Percentiles rank a stretch among this genome's conserved stretches.
Evolutionary conservation across 768 basidiomycete genomes (phyloP).

Genomic region (Sporobolomyces phaffii): DNA sequence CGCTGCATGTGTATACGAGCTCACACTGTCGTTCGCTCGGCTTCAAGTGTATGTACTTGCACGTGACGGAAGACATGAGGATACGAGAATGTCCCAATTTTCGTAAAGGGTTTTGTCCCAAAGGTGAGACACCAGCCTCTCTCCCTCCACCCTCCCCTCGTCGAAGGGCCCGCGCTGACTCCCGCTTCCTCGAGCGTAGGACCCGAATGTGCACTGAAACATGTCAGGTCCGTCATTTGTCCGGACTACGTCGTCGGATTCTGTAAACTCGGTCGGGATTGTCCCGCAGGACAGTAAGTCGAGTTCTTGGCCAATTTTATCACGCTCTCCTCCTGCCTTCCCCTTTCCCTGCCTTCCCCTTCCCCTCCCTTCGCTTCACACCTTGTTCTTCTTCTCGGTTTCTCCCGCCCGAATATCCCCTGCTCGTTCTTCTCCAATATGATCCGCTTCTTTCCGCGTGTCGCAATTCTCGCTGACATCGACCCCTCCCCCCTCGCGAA

Average conservation of each 20-base stretch:
- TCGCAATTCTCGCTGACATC: too few relatives aligned
- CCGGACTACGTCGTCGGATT: slow-evolving; percentile 86
- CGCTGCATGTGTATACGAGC: too few relatives aligned
- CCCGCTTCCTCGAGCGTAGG: slow-evolving; percentile 51
- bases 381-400: too few relatives aligned
- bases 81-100: slow-evolving; percentile 92
- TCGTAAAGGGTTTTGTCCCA: slow-evolving; percentile 86
- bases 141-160: background rate
- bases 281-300: slow-evolving; percentile 47
- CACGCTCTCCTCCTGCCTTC: background rate
- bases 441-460: too few relatives aligned
- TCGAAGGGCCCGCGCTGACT: background rate
- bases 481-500: slow-evolving; percentile 23
- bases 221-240: slow-evolving; percentile 83
- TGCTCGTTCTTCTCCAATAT: too few relatives aligned
- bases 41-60: slow-evolving; percentile 70
- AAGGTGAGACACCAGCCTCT: slow-evolving; percentile 56
- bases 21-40: too few relatives aligned
- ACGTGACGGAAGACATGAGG: slow-evolving; percentile 83
- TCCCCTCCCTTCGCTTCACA: slow-evolving; percentile 76
- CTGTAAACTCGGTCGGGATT: slow-evolving; percentile 83
- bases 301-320: too few relatives aligned
- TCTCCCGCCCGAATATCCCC: too few relatives aligned
- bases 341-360: slow-evolving; percentile 28
- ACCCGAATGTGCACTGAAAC: slow-evolving; percentile 81